Conservation (phyloP, 352 stramenopile genomes). For the Elongisporangium anandrum region DNA sequence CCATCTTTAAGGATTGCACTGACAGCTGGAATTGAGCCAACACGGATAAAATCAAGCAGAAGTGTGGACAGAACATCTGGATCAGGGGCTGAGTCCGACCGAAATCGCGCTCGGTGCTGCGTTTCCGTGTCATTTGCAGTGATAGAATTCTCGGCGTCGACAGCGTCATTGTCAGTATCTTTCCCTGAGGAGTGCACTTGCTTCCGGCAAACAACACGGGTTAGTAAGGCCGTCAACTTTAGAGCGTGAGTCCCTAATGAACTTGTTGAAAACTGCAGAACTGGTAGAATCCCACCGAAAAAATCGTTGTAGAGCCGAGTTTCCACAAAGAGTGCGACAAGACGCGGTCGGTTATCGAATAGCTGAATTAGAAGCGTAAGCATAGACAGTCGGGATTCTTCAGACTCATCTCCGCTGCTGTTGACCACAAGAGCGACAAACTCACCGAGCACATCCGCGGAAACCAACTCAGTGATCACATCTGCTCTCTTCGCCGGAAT, state of each 20-base stretch:
- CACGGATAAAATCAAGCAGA: constrained; percentile 68
- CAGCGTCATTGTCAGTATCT: neutral
- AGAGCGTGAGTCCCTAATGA: constrained; percentile 33
- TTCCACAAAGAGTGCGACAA: constrained; percentile 55
- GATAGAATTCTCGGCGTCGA: neutral
- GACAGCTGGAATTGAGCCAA: constrained; percentile 70
- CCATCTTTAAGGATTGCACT: constrained; percentile 70
- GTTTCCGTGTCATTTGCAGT: constrained; percentile 1
- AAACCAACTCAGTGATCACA: constrained; percentile 38
- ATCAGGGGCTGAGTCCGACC: constrained; percentile 51
- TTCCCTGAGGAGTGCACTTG: constrained; percentile 14
- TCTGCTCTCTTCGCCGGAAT: constrained; percentile 23
- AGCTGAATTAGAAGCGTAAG: constrained; percentile 61
- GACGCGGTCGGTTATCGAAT: constrained; percentile 45
- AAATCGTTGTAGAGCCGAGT: constrained; percentile 55
- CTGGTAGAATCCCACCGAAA: constrained; percentile 41
- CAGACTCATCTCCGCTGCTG: constrained; percentile 40
- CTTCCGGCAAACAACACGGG: constrained; percentile 46
- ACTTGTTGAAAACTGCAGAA: constrained; percentile 39
- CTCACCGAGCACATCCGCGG: constrained; percentile 40
- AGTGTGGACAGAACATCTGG: constrained; percentile 56
- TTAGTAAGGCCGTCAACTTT: constrained; percentile 53
- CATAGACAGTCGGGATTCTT: constrained; percentile 65
- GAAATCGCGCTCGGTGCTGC: constrained; percentile 17
- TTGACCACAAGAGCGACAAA: constrained; percentile 52